Conservation (phyloP, 805 yeast genomes). For the Lachancea kluyveri region DNA sequence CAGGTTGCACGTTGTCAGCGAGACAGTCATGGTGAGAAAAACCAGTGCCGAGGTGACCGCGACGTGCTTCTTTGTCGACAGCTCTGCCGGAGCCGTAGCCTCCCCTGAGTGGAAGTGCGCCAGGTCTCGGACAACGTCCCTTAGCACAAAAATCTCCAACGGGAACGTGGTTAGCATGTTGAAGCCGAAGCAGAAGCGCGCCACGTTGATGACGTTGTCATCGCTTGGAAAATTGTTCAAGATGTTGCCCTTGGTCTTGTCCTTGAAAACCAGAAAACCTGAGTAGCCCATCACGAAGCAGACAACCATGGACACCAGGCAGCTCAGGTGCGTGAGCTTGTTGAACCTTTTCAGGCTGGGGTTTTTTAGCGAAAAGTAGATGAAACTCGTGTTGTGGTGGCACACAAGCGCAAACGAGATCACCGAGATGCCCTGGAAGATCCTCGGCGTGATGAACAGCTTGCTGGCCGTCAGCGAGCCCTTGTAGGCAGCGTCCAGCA, state of each 20-base stretch:
- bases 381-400: slow-evolving; percentile 89
- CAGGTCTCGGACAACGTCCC: slow-evolving; percentile 78
- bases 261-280: slow-evolving; percentile 72
- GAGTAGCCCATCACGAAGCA: slow-evolving; percentile 73
- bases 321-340: slow-evolving; percentile 74
- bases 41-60: slow-evolving; percentile 61
- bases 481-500: slow-evolving; percentile 39
- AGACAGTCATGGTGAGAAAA: slow-evolving; percentile 62
- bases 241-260: slow-evolving; percentile 77
- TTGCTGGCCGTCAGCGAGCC: slow-evolving; percentile 41
- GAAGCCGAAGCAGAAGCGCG: slow-evolving; percentile 84
- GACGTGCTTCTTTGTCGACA: slow-evolving; percentile 47
- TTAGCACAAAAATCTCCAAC: slow-evolving; percentile 79
- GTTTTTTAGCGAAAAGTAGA: slow-evolving; percentile 72
- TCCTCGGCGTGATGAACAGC: slow-evolving; percentile 51
- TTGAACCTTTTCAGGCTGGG: slow-evolving; percentile 76
- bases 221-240: slow-evolving; percentile 77
- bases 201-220: slow-evolving; percentile 73
- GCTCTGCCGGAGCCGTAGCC: slow-evolving; percentile 33
- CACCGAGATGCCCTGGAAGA: slow-evolving; percentile 90
- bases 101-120: slow-evolving; percentile 29
- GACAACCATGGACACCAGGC: slow-evolving; percentile 71
- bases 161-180: slow-evolving; percentile 93
- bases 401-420: slow-evolving; percentile 94
- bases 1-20: slow-evolving; percentile 77